A percentile compares a stretch with the other conserved stretches of the same genome.
Conservation (phyloP, 768 basidiomycete genomes). For the Kwoniella botswanensis region DNA sequence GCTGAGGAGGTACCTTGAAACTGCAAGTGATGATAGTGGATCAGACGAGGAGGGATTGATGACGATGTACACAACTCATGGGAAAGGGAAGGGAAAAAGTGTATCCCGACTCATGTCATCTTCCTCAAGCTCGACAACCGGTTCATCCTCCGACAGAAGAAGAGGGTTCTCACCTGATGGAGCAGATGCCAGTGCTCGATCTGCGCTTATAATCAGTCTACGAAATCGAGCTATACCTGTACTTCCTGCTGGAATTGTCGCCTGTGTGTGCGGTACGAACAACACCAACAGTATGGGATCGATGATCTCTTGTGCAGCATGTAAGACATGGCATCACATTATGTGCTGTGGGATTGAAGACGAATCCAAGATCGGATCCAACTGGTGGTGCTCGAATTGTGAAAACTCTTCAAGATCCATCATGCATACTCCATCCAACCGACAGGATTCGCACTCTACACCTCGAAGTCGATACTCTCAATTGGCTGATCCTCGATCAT, state of each 20-base stretch:
- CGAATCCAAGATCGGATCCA: constrained; percentile 30
- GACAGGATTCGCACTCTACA: constrained; percentile 22
- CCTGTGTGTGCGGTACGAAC: constrained; percentile 38
- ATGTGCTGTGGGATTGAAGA: constrained; percentile 45
- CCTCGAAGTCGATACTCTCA: constrained; percentile 34
- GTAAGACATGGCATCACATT: constrained; percentile 52
- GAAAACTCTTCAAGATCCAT: constrained; percentile 24
- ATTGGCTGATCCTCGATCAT: constrained; percentile 42
- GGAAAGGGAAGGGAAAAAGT: constrained; percentile 47
- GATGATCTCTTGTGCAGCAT: constrained; percentile 44
- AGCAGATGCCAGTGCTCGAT: constrained; percentile 37
- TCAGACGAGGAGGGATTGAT: constrained; percentile 38
- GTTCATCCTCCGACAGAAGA: constrained; percentile 5
- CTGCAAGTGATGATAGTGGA: constrained; percentile 39
- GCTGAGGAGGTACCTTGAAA: constrained; percentile 45
- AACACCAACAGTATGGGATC: constrained; percentile 33
- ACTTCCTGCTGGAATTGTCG: constrained; percentile 35
- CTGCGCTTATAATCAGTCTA: constrained; percentile 39
- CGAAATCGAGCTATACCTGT: constrained; percentile 36
- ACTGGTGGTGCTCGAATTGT: constrained; percentile 49
- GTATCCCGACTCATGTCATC: constrained; percentile 27
- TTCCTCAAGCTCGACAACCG: constrained; percentile 10
- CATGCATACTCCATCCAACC: constrained; percentile 24
- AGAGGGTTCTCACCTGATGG: constrained; percentile 10
- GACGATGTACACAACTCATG: constrained; percentile 14